Conservation (phyloP, 2,329 filamentous ascomycete species). For the Zasmidium cellare region DNA sequence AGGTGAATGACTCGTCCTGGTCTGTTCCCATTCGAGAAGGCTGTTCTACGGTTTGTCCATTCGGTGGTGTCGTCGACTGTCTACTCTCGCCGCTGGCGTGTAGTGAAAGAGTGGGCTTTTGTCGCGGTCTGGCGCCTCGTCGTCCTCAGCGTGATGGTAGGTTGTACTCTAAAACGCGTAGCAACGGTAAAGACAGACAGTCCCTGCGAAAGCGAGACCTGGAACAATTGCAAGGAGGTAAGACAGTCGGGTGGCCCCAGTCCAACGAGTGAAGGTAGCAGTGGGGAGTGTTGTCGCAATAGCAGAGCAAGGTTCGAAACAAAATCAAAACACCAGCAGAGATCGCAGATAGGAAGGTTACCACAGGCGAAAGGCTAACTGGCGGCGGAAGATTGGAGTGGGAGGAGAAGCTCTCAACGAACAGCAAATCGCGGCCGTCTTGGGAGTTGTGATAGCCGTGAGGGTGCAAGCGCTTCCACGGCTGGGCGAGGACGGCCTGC, state of each 20-base stretch:
- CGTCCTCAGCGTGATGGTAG: not conserved
- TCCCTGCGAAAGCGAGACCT: not conserved
- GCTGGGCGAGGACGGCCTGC: constrained; percentile 6
- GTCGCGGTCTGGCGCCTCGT: not conserved
- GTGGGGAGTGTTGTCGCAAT: not conserved
- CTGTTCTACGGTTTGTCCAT: not conserved
- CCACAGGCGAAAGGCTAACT: constrained; percentile 14
- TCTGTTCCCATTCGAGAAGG: not conserved
- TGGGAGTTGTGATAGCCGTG: constrained; percentile 10
- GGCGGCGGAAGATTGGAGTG: constrained; percentile 1
- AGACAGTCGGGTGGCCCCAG: not conserved
- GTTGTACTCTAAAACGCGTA: not conserved
- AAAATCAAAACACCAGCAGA: constrained; percentile 12
- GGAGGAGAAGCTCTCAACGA: constrained; percentile 13
- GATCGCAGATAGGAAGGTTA: constrained; percentile 11
- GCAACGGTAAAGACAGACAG: not conserved
- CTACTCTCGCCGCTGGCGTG: not conserved
- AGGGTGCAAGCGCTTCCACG: constrained; percentile 16
- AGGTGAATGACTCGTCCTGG: not conserved
- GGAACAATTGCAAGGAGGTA: not conserved
- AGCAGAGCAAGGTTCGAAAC: constrained; percentile 14
- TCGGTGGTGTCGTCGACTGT: not conserved
- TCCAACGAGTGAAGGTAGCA: constrained; percentile 3
- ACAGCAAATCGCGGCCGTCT: constrained; percentile 9
- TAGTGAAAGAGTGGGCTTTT: not conserved